Conservation (phyloP, 2,329 filamentous ascomycete genomes). For the Fusarium begoniae region DNA sequence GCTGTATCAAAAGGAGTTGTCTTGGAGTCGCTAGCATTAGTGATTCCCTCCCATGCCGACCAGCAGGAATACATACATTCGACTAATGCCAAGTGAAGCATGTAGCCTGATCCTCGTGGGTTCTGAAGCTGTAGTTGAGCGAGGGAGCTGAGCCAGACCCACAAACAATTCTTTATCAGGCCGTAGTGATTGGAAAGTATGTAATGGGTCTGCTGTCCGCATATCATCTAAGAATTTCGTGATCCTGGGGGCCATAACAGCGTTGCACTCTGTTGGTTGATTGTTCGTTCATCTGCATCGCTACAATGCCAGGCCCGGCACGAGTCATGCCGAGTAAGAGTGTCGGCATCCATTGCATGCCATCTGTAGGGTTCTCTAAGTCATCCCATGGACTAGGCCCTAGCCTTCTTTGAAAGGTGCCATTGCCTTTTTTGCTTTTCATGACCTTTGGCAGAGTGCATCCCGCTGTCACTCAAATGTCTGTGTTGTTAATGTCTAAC, state of each 20-base stretch:
- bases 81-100: neutral
- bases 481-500: neutral
- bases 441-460: neutral
- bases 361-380: neutral
- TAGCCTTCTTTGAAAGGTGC: neutral
- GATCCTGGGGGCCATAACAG: slow-evolving; percentile 2
- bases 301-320: neutral
- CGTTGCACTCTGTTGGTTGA: neutral
- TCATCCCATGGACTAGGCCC: slow-evolving; percentile 1
- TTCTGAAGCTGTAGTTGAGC: neutral
- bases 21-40: neutral
- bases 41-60: neutral
- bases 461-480: neutral
- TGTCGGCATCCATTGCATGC: neutral
- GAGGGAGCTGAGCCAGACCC: slow-evolving; percentile 23
- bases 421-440: slow-evolving; percentile 1
- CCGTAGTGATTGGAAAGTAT: neutral
- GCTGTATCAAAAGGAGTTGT: neutral
- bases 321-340: slow-evolving; percentile 12
- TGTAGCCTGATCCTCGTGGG: neutral
- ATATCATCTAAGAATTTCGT: neutral
- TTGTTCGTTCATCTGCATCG: neutral
- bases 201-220: neutral
- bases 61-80: neutral
- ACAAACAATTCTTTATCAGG: slow-evolving; percentile 3